Base-by-base conservation (phyloP, 2,329 filamentous ascomycete species). In the Colletotrichum incanum region DNA sequence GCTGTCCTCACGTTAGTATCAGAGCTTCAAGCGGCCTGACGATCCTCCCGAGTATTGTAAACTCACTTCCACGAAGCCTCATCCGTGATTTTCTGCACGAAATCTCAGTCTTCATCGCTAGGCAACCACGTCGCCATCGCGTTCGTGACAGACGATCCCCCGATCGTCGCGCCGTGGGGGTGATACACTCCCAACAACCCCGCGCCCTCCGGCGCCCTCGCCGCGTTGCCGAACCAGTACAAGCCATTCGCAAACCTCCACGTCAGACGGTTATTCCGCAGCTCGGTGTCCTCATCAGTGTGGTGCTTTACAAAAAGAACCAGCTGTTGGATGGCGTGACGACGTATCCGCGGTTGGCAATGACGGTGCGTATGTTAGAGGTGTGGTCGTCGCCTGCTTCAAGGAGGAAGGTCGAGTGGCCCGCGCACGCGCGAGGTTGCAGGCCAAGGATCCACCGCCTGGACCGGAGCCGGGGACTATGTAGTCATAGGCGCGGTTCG, bases 401-500 rank as follows among this genome's bases (percentile, higher is more conserved):
- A 60, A 92, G 85, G 12, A 92, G 84, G 9, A 92, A 85, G 5
- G 88, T 88, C 74, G 86, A 88, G 81, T 88, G 85, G 50, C 90
- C 90, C 23, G 88, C 88, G 31, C n/a, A n/a, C 89, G 79, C 7
- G 90, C 90, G 28, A 92, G 85, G 45, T 89, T 85, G 18, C 87
- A 86, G 3, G 90, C 89, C 11, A 91, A 76, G 20, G 90, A 88
- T 11, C 87, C 89, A 67, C 89, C 90, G 43, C 89, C 89, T 4
- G 89, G 84, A 2, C 89, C 89, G 23, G 87, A 89, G n/a, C 90
- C 90, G 20, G 92, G 88, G 26, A 92, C 84, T 49, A 92, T 85
- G 82, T 91, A 92, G 75, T 92, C 90, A 39, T 50, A 61, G 20
- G 18, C 37, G 28, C 28, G 12, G 5, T 49, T 61, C 3, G 58